Evolutionary conservation across 495 filamentous ascomycete genomes (phyloP).

Genomic region (Bryoglossum gracile): DNA sequence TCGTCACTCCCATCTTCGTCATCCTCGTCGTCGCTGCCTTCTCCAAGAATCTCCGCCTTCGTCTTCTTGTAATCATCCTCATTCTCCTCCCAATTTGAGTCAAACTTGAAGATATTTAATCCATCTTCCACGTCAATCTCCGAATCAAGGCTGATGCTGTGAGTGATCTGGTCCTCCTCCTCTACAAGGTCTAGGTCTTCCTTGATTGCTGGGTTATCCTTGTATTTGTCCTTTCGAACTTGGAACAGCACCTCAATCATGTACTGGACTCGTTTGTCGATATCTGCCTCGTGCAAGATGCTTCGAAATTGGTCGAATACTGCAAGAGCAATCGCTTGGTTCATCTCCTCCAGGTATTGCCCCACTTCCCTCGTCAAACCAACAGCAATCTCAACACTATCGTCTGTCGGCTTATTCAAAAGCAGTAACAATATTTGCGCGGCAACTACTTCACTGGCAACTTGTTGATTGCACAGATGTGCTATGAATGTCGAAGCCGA

Average conservation of each 20-base stretch:
- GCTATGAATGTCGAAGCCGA: constrained; percentile 90
- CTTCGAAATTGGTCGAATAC: constrained; percentile 94
- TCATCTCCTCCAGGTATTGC: constrained; percentile 92
- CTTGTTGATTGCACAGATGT: constrained; percentile 90
- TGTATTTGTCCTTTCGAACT: constrained; percentile 91
- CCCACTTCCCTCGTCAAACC: constrained; percentile 85
- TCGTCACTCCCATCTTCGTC: constrained; percentile 67
- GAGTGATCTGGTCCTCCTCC: constrained; percentile 96
- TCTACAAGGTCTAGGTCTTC: constrained; percentile 94
- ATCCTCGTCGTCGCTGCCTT: constrained; percentile 70
- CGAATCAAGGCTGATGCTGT: constrained; percentile 69
- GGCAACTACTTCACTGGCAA: constrained; percentile 85
- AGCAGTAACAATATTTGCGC: constrained; percentile 86
- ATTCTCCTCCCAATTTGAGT: constrained; percentile 81
- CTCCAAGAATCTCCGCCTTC: constrained; percentile 90
- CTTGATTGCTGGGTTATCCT: constrained; percentile 83
- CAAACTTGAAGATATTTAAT: constrained; percentile 92
- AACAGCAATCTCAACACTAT: constrained; percentile 96
- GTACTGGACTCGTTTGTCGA: constrained; percentile 94
- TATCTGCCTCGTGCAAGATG: constrained; percentile 90
- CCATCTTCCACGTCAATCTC: constrained; percentile 76
- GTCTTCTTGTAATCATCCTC: constrained; percentile 84
- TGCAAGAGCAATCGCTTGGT: constrained; percentile 68
- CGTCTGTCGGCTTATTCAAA: constrained; percentile 89
- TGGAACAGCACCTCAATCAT: constrained; percentile 99